Base-by-base conservation (phyloP, 768 basidiomycete species). In the Leucosporidium yakuticum region DNA sequence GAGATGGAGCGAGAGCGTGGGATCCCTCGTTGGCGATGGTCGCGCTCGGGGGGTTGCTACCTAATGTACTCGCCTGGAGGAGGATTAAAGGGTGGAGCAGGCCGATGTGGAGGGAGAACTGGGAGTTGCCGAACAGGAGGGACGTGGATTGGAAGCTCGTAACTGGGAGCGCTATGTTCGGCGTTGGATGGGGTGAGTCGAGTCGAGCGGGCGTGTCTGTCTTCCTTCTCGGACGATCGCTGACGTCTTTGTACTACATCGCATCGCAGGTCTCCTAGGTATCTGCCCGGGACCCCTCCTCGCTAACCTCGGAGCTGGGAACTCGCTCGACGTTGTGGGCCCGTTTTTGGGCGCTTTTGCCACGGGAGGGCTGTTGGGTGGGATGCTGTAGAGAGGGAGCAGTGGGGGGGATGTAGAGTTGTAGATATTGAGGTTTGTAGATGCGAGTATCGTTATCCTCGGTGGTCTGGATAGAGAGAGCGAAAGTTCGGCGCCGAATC, bases 201-300 rank as follows among this genome's bases (percentile, higher is more conserved):
- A 8, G 39, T 44, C 39, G 6, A n/a, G n/a, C n/a, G n/a, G n/a
- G n/a, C n/a, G n/a, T n/a, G n/a, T n/a, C n/a, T n/a, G n/a, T n/a
- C n/a, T n/a, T n/a, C n/a, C n/a, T n/a, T n/a, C n/a, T n/a, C n/a
- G n/a, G 2, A 15, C n/a, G 19, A 11, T 51, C 58, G 21, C 39
- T 17, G 34, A n/a, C 23, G 27, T 36, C 25, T 29, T 25, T 15
- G 19, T n/a, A 53, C 2, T 19, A 27, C n/a, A 25, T 19, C 7
- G 7, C n/a, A 31, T 25, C 0, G 5, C 39, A 65, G 67, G 70
- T 4, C 55, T 78, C n/a, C 60, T 56, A 1, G 79, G 80, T 1
- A 70, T 79, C 4, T 80, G 80, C 64, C 79, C 79, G 8, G 78
- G 79, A 6, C 79, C 79, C 8, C 73, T 73, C 0, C 21, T 80